Conservation (phyloP, 2,329 filamentous ascomycete genomes). For the Penicillium hesseltinei region DNA sequence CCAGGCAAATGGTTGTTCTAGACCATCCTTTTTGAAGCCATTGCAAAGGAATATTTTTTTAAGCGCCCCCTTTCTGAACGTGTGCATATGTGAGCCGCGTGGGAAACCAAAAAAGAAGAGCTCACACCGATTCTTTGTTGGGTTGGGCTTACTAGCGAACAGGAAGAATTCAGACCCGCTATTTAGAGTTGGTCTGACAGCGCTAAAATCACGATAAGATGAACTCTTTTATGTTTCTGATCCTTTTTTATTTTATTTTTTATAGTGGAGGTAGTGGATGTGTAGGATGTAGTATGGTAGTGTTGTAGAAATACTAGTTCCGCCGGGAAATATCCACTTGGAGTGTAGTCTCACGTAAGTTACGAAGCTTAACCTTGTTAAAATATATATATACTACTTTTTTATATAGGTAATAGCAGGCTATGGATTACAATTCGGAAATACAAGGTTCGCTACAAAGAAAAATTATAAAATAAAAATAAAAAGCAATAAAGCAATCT, state of each 20-base stretch:
- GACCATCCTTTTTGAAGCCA: not conserved
- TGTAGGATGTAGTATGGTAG: not conserved
- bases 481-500: not conserved
- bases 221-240: conserved; percentile 3
- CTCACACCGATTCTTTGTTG: conserved; percentile 23
- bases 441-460: not conserved
- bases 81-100: conserved; percentile 15
- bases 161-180: conserved; percentile 12
- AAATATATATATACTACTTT: not conserved
- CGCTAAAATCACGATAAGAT: conserved; percentile 26
- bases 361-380: not conserved
- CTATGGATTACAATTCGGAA: not conserved
- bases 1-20: not conserved
- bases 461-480: not conserved
- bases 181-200: conserved; percentile 26
- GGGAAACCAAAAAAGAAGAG: not conserved
- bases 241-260: too few relatives aligned
- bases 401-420: not conserved
- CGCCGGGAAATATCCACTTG: not conserved
- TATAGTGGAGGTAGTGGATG: not conserved
- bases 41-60: not conserved
- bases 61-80: conserved; percentile 6
- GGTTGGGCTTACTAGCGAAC: not conserved
- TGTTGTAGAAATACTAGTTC: not conserved
- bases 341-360: not conserved